Evolutionary conservation across 1,284 basidiomycete species (phyloP).

Genomic region (Heterobasidion annosum): DNA sequence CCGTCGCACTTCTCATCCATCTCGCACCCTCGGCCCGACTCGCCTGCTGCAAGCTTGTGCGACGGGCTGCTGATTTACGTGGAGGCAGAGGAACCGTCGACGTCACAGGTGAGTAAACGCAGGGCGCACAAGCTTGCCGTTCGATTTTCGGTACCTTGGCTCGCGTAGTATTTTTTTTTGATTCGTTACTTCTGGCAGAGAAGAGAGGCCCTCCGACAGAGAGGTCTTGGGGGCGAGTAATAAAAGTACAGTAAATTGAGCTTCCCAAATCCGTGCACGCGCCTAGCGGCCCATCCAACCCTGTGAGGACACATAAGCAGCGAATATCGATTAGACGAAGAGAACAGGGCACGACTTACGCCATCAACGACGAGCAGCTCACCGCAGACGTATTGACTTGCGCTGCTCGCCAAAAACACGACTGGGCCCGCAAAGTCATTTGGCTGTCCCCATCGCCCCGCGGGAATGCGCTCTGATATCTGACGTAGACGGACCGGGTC

Average conservation of each 20-base stretch:
- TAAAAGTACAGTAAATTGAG: no score
- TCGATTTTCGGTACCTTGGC: no score
- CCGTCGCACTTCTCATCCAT: no score
- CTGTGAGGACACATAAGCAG: conserved; percentile 21
- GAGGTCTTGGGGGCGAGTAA: no score
- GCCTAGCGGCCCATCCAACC: conserved; percentile 58
- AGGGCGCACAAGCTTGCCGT: no score
- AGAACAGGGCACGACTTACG: conserved; percentile 24
- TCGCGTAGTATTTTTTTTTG: no score
- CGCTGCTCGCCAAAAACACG: conserved; percentile 83
- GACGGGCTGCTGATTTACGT: neutral
- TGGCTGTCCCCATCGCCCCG: conserved; percentile 83
- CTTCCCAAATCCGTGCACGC: neutral
- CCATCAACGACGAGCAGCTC: conserved; percentile 79
- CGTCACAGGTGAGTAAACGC: neutral
- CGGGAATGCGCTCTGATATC: conserved; percentile 91
- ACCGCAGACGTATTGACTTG: conserved; percentile 87
- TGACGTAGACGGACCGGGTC: conserved; percentile 75
- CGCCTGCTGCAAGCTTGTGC: no score
- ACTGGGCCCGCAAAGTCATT: conserved; percentile 86
- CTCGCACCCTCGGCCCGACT: no score
- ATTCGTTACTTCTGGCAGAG: no score
- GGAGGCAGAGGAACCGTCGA: neutral
- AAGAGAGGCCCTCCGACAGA: no score
- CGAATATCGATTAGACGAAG: conserved; percentile 3